Base-by-base conservation (phyloP, 176 grass and related monocot species). In the Eremochloa ophiuroides region DNA sequence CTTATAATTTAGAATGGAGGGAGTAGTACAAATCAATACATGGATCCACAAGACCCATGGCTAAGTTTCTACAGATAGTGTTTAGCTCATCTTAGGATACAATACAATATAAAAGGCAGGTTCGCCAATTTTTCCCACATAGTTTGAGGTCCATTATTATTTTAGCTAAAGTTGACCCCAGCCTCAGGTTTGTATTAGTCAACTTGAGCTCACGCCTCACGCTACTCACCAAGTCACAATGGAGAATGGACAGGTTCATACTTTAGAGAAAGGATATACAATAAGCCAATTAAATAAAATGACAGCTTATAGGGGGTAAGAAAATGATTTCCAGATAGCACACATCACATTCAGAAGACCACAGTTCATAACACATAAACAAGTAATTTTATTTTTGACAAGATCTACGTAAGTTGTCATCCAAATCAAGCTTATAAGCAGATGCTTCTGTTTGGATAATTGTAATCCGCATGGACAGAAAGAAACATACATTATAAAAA, bases 31-130 rank as follows among this genome's bases (percentile, higher is more conserved):
- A 56, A 56, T 56, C 26, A n/a, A 63, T 8, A 47, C n/a, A 37
- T 64, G 43, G 20, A 83, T 16, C 22, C 56, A 73, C 39, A 82
- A 35, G 39, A 51, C 67, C 68, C 39, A 73, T 1, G 25, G 28
- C 55, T 72, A 62, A 44, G 8, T 82, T 47, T 73, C 20, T 35
- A 58, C 48, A 82, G 38, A 73, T 62, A 82, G n/a, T 73, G 51
- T 60, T 43, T 44, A 62, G 26, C 37, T 72, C 2, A 31, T 75
- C 8, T 66, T 51, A 18, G 3, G 69, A 72, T 20, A 5, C 7
- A 4, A 50, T 73, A 71, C 13, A 71, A n/a, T 71, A 47, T 47
- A 69, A 69, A 69, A 27, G 39, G n/a, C 8, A 28, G 23, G 40
- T 7, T 64, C 75, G 31, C 61, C 44, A 62, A 22, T 62, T 47